Conservation (phyloP, 208 protist species). For the Leishmania turanica region DNA sequence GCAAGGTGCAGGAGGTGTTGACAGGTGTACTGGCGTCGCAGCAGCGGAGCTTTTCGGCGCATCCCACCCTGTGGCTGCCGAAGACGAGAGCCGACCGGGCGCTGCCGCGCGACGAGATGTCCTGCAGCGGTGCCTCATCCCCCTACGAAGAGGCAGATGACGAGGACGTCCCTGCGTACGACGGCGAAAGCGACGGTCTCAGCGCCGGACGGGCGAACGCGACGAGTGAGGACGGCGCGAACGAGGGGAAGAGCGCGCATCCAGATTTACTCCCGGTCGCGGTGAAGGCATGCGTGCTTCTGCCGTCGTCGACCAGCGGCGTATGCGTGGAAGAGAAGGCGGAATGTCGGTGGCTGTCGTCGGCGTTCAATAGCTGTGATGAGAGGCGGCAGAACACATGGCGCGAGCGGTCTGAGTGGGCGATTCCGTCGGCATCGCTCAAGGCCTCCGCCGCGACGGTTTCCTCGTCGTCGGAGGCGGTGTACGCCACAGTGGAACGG, state of each 20-base stretch:
- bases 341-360: conserved; percentile 31
- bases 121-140: background rate
- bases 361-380: background rate
- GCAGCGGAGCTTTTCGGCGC: conserved; percentile 17
- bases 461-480: background rate
- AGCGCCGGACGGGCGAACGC: background rate
- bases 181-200: background rate
- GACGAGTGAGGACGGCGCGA: background rate
- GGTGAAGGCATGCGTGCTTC: conserved; percentile 25
- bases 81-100: conserved; percentile 13
- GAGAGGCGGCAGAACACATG: conserved; percentile 3
- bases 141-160: background rate
- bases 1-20: conserved; percentile 20
- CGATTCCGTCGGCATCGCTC: conserved; percentile 4
- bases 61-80: conserved; percentile 37
- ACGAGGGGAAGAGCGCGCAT: background rate
- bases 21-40: conserved; percentile 24
- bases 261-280: conserved; percentile 22
- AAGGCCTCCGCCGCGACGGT: background rate
- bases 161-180: background rate
- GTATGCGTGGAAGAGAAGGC: conserved; percentile 1
- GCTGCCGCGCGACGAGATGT: background rate
- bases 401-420: conserved; percentile 20
- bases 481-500: conserved; percentile 1
- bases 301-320: conserved; percentile 4